Evolutionary conservation across 352 stramenopile genomes (phyloP).

Genomic region (Bremia lactucae): DNA sequence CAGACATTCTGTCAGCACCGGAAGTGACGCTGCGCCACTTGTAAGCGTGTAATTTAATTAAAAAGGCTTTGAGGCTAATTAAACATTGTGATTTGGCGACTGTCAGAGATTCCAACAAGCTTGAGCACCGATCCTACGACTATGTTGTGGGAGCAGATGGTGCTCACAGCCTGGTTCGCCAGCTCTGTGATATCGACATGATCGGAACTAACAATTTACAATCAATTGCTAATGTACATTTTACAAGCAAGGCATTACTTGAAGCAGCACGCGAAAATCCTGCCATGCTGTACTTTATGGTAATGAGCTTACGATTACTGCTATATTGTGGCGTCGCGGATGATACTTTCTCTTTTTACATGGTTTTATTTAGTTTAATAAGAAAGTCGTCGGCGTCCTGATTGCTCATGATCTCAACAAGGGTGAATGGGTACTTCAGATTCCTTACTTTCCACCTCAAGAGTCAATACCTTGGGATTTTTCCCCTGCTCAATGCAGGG

Average conservation of each 20-base stretch:
- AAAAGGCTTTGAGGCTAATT: constrained; percentile 1
- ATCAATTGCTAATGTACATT: constrained; percentile 92
- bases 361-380: constrained; percentile 43
- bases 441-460: constrained; percentile 87
- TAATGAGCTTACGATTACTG: no score
- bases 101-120: constrained; percentile 25
- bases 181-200: constrained; percentile 61
- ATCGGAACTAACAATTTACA: constrained; percentile 73
- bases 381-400: constrained; percentile 82
- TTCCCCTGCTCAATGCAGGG: constrained; percentile 38
- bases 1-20: background rate
- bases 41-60: constrained; percentile 22
- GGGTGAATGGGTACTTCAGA: constrained; percentile 89
- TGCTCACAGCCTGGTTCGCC: constrained; percentile 74
- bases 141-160: constrained; percentile 89
- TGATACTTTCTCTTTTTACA: no score
- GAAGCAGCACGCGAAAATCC: constrained; percentile 43
- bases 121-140: constrained; percentile 44
- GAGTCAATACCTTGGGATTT: constrained; percentile 62
- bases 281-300: constrained; percentile 92
- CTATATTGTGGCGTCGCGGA: background rate
- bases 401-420: constrained; percentile 86
- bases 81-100: background rate
- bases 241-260: constrained; percentile 72
- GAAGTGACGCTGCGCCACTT: constrained; percentile 32